Evolutionary conservation across 306 rosid genomes (phyloP), one percentile per base, ranked within the genome.

Genomic region (Fagus crenata): DNA sequence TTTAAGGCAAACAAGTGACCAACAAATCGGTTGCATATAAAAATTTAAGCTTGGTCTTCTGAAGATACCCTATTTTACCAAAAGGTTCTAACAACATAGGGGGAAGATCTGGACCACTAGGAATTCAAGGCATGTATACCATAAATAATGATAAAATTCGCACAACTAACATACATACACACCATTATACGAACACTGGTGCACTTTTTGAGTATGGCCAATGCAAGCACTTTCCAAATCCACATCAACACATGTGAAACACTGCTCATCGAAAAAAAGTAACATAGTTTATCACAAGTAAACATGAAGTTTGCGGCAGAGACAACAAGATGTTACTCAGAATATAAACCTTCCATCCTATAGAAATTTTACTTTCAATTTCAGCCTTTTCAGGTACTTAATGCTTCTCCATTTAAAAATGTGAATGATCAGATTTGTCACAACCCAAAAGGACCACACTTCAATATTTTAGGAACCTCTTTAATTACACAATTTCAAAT

Each of bases 281-380:
- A 65, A 65, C 70, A 36, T 14, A 63, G 22, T 32, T 13, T 35
- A 63, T 65, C 13, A 65, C 1, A 36, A 65, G 28, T 17, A 17
- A 39, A 39, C 49, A 39, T 65, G 70, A 65, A 65, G 49, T 37
- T 33, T 15, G 18, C 71, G 5, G 71, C 49, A 65, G 68, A 61
- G 70, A 65, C 71, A 15, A 36, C 31, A 17, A 65, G 40, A 36
- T 15, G 49, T 65, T 7, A 65, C 69, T 63, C 13, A 6, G 28
- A 64, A 64, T 17, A 6, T 15, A 65, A 42, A 63, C 42, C 49
- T 39, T 32, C 67, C 67, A 60, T 15, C 67, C 56, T 3, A 60
- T 4, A 60, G 5, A 32, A 17, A 32, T 60, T 60, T 60, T 31
- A 7, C 67, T 60, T 60, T 31, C 67, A 7, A 60, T 60, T 60